phyloP scores from a whole-genome alignment of 805 yeast genomes.

The Teunomyces aglyptinius region DNA sequence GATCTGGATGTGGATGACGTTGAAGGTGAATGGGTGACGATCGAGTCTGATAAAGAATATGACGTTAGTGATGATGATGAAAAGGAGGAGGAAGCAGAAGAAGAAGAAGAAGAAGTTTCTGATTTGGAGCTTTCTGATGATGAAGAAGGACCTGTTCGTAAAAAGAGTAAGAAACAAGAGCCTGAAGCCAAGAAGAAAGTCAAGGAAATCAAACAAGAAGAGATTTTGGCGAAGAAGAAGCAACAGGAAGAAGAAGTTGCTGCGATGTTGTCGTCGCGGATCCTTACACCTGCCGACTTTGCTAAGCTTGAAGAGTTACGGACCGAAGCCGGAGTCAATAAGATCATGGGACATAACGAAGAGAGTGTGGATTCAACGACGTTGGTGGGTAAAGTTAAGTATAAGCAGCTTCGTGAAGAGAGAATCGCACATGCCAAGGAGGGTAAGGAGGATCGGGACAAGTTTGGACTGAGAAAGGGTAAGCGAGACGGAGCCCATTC shows the following conservation, averaged over 20 bases:
- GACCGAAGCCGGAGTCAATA: slow-evolving; percentile 81
- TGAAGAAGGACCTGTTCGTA: slow-evolving; percentile 13
- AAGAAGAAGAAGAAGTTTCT: slow-evolving; percentile 25
- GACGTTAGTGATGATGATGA: slow-evolving; percentile 52
- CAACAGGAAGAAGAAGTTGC: slow-evolving; percentile 35
- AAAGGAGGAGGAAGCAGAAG: slow-evolving; percentile 40
- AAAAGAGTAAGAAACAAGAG: slow-evolving; percentile 13
- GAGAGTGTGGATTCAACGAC: slow-evolving; percentile 79
- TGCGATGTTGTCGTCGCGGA: slow-evolving; percentile 68
- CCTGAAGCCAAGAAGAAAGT: not conserved
- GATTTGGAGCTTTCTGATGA: slow-evolving; percentile 27
- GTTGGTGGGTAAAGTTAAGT: slow-evolving; percentile 74
- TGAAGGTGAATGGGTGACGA: slow-evolving; percentile 91
- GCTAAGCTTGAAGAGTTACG: slow-evolving; percentile 90
- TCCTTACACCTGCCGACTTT: slow-evolving; percentile 96
- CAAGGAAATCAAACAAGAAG: slow-evolving; percentile 26
- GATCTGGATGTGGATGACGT: slow-evolving; percentile 51
- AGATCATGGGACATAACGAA: slow-evolving; percentile 74
- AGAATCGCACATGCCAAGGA: slow-evolving; percentile 82
- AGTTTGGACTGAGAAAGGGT: slow-evolving; percentile 86
- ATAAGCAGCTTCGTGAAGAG: slow-evolving; percentile 87
- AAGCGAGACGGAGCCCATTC: slow-evolving; percentile 75
- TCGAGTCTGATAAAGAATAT: slow-evolving; percentile 79
- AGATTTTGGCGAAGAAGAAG: slow-evolving; percentile 31
- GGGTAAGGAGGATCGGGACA: slow-evolving; percentile 91